A percentile compares a stretch with the other conserved stretches of the same genome.
Evolutionary conservation across 805 yeast species (phyloP).

Genomic region (Barnettozyma siamensis): DNA sequence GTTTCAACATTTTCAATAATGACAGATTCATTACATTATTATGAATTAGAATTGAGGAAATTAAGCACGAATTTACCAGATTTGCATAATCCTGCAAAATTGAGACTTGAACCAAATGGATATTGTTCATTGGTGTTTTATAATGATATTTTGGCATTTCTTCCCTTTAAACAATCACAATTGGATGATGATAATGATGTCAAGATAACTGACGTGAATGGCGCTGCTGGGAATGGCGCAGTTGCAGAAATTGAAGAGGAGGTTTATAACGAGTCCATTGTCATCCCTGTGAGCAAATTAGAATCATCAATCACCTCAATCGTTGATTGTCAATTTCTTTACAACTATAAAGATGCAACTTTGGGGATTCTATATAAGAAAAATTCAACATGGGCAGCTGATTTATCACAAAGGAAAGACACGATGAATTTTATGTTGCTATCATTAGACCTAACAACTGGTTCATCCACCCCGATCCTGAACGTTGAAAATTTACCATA

Average conservation of each 20-base stretch:
- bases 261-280: slow-evolving; percentile 38
- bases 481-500: slow-evolving; percentile 64
- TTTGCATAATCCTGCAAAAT: slow-evolving; percentile 21
- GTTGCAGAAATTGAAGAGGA: neutral
- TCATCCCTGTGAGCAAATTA: slow-evolving; percentile 51
- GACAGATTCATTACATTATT: slow-evolving; percentile 79
- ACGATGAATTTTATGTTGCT: slow-evolving; percentile 55
- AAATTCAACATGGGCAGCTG: slow-evolving; percentile 74
- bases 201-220: slow-evolving; percentile 9
- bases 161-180: slow-evolving; percentile 50
- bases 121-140: slow-evolving; percentile 53
- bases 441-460: slow-evolving; percentile 53
- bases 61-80: slow-evolving; percentile 37
- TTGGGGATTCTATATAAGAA: slow-evolving; percentile 59
- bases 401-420: slow-evolving; percentile 54
- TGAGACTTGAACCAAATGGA: slow-evolving; percentile 49
- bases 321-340: slow-evolving; percentile 63
- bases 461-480: slow-evolving; percentile 58
- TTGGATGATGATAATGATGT: slow-evolving; percentile 34
- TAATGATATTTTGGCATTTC: slow-evolving; percentile 62
- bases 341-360: slow-evolving; percentile 79
- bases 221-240: no score
- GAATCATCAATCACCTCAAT: slow-evolving; percentile 55
- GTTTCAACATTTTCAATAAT: slow-evolving; percentile 42
- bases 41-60: slow-evolving; percentile 61